Evolutionary conservation across 192 early-diverging fungal genomes (phyloP), one percentile per base, ranked within the genome.

Genomic region (Backusella sp.): DNA sequence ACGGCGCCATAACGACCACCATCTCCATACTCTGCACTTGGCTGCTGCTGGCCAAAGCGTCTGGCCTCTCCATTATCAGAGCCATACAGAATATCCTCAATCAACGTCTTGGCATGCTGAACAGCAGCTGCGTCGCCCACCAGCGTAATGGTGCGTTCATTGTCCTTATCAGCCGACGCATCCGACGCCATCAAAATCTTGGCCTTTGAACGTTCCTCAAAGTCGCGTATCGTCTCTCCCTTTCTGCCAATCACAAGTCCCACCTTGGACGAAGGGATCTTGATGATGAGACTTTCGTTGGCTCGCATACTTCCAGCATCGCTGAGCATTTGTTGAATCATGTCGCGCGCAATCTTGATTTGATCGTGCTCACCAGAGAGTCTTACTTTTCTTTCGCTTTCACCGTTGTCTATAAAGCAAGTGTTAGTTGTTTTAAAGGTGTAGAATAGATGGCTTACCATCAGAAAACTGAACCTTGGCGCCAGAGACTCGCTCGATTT

Each of bases 171-270:
- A 15, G 73, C 68, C 36, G 82, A 65, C n/a, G 70, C 75, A 34
- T 91, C 90, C 2, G 88, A 91, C 36, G 89, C 85, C 26, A 93
- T 89, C 75, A 87, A 88, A 75, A 94, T 90, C n/a, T 88, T 85
- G 2, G 91, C 91, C 3, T 91, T 90, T 67, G 89, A 88, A 35
- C 86, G 73, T 53, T 87, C 84, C 81, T 94, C 91, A 19, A 94
- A 84, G 56, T 89, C 87, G 21, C 90, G 84, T 77, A 94, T 94
- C 14, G 88, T 94, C 77, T 94, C 93, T 15, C 93, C 93, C 46
- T 91, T 87, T 36, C 90, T 80, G 23, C 92, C 92, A 83, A 97
- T 97, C 6, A 97, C 91, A 41, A 97, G 83, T 0, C 96, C 96
- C 8, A 97, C 94, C 72, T 91, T 92, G 68, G 79, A 71, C 34